phyloP scores from a whole-genome alignment of 345 rosid species.

The Chamaenerion angustifolium region DNA sequence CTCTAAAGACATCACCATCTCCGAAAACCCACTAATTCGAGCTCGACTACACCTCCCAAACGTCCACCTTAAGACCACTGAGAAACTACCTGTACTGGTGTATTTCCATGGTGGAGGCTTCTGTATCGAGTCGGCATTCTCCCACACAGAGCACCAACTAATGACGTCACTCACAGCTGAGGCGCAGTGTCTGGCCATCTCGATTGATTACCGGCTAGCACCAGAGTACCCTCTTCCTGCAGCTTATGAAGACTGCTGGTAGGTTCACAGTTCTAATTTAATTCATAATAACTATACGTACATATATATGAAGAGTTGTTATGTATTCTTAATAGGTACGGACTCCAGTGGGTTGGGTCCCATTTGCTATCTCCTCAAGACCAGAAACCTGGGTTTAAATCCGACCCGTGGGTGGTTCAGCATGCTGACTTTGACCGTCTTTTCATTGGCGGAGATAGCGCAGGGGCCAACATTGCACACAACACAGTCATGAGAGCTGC shows the following conservation, averaged over 20 bases:
- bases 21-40: conserved; percentile 13
- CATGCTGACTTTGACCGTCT: conserved; percentile 23
- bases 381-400: neutral
- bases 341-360: conserved; percentile 21
- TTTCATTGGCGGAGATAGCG: conserved; percentile 29
- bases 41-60: conserved; percentile 29
- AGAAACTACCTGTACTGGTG: conserved; percentile 22
- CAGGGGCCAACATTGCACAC: conserved; percentile 34
- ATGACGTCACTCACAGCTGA: conserved; percentile 13
- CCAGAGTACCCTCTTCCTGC: conserved; percentile 31
- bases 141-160: conserved; percentile 9
- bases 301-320: no score
- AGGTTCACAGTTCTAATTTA: neutral
- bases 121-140: conserved; percentile 27
- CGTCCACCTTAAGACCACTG: neutral
- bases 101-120: conserved; percentile 37
- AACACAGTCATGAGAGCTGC: conserved; percentile 18
- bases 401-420: conserved; percentile 21
- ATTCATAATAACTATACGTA: no score
- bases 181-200: conserved; percentile 18
- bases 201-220: conserved; percentile 33
- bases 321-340: conserved; percentile 8
- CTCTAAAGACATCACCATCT: conserved; percentile 23
- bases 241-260: conserved; percentile 29
- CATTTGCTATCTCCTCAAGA: conserved; percentile 13